Evolutionary conservation across 371 early-diverging fungal genomes (phyloP), one percentile per base, ranked within the genome.

Genomic region (Syncephalastrum monosporum): DNA sequence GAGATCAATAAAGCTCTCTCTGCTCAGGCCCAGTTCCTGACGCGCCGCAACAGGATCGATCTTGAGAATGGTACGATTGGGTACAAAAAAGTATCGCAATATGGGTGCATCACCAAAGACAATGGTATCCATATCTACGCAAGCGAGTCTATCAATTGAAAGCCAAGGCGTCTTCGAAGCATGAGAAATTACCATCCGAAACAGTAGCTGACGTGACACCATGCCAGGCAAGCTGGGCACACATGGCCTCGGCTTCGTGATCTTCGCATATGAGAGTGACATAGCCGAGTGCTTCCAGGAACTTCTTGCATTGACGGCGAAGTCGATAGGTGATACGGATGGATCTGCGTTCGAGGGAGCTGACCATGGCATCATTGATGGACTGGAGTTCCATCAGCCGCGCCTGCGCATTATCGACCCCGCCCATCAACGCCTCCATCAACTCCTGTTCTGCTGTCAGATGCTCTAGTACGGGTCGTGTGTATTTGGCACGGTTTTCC

Each of bases 191-290:
- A 78, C 88, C 91, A 74, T 91, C 90, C 38, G 87, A 84, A 14
- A 87, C 82, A 4, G 82, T 81, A 0, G 84, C 89, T 45, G 77
- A 77, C 7, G 79, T 64, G 16, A 71, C 61, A 5, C 81, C 79
- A 1, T 58, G 47, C n/a, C 72, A 64, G 7, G 75, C 71, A 7
- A 89, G 55, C 14, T 68, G 59, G 8, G 88, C 85, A 53, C 89
- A 91, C 60, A 91, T 78, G 3, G 86, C 81, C 55, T 91, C 89
- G 3, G 85, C 86, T 64, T 91, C 89, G 51, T 79, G 81, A 24
- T 66, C 50, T 12, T 75, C 55, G 5, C 74, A 77, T 1, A 64
- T 71, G 7, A 85, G 58, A 23, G 82, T 75, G 2, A 77, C 69
- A 53, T 71, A 79, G 0, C 89, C 89, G 53, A 85, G 54, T 0